These are phyloP conservation scores for Diaporthe batatas DNA, from an alignment of 2,329 filamentous ascomycete genomes.

Conservation along the genomic window DNA sequence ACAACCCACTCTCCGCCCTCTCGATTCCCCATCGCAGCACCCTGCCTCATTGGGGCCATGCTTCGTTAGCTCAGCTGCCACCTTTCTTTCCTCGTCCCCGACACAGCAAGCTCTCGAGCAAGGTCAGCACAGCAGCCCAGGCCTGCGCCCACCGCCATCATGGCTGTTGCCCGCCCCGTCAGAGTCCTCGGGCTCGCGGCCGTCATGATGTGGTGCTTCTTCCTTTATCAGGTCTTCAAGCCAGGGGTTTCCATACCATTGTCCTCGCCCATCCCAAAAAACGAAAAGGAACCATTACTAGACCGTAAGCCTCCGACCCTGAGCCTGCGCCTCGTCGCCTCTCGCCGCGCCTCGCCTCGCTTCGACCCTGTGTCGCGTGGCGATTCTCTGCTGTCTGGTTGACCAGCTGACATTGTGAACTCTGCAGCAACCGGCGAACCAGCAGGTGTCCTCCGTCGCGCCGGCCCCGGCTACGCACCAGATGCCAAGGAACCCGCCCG, in stretches of 20 bases:
- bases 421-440: constrained; percentile 84
- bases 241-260: constrained; percentile 59
- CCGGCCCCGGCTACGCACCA: constrained; percentile 82
- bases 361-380: not conserved
- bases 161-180: constrained; percentile 89
- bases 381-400: not conserved
- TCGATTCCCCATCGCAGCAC: constrained; percentile 34
- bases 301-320: constrained; percentile 74
- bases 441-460: constrained; percentile 79
- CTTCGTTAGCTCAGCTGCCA: constrained; percentile 35
- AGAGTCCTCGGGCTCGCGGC: constrained; percentile 81
- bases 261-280: constrained; percentile 56
- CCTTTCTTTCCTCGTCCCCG: constrained; percentile 19
- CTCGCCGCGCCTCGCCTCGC: not conserved
- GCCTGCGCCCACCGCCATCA: constrained; percentile 56
- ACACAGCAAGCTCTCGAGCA: constrained; percentile 26
- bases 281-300: constrained; percentile 83
- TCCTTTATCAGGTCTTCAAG: constrained; percentile 81
- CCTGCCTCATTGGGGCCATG: constrained; percentile 39
- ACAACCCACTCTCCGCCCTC: constrained; percentile 21
- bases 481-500: constrained; percentile 82
- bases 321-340: constrained; percentile 10
- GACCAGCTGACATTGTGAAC: constrained; percentile 5
- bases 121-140: constrained; percentile 14
- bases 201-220: constrained; percentile 80